Conservation (phyloP, 139 green algal species). For the Chlorella sp. region DNA sequence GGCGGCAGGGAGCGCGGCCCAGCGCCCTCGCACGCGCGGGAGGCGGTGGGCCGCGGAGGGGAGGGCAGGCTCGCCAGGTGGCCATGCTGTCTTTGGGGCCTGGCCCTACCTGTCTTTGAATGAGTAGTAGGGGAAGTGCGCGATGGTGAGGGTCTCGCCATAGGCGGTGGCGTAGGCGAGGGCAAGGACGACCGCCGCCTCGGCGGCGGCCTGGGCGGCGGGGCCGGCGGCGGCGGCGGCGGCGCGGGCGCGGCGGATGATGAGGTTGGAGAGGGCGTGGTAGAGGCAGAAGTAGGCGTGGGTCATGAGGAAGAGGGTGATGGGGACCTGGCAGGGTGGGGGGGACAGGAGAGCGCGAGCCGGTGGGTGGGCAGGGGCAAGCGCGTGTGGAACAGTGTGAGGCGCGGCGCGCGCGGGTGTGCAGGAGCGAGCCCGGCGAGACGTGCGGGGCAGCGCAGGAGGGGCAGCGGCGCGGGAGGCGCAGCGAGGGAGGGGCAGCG, state of each 20-base stretch:
- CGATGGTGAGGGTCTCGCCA: conserved; percentile 96
- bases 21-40: too few species aligned
- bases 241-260: conserved; percentile 53
- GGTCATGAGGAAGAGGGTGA: conserved; percentile 96
- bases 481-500: background rate
- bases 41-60: too few species aligned
- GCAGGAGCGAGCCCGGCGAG: too few species aligned
- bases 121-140: conserved; percentile 95
- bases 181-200: conserved; percentile 68
- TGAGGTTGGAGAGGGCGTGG: conserved; percentile 90
- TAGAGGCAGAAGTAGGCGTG: conserved; percentile 99
- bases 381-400: too few species aligned
- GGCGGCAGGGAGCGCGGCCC: too few species aligned
- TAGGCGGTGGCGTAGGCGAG: conserved; percentile 92
- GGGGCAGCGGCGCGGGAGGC: background rate
- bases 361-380: too few species aligned
- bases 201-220: conserved; percentile 13
- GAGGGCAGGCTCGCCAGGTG: too few species aligned
- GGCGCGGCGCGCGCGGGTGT: too few species aligned
- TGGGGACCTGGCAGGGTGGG: conserved; percentile 76
- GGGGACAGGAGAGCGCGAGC: background rate
- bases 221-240: conserved; percentile 6
- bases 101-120: too few species aligned
- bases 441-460: too few species aligned
- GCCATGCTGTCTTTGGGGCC: too few species aligned